phyloP scores from a whole-genome alignment of 495 filamentous ascomycete genomes.

The Aspergillus carlsbadensis region DNA sequence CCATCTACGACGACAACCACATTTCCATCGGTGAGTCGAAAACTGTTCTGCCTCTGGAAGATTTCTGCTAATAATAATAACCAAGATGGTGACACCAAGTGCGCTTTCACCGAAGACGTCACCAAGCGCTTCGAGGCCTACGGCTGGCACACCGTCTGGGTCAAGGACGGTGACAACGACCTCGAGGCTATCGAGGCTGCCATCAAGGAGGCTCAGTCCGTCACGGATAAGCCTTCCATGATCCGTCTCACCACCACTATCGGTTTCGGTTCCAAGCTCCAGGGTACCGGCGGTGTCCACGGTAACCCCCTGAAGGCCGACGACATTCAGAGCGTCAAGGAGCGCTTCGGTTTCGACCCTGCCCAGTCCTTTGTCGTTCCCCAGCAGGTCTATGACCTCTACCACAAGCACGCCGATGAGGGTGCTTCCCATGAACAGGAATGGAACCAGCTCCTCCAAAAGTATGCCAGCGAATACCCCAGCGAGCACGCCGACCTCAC shows the following conservation, averaged over 20 bases:
- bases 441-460: constrained; percentile 91
- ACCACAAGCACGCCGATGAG: constrained; percentile 73
- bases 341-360: constrained; percentile 93
- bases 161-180: constrained; percentile 89
- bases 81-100: constrained; percentile 88
- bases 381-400: constrained; percentile 90
- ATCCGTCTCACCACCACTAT: constrained; percentile 99
- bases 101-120: constrained; percentile 97
- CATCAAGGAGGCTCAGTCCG: constrained; percentile 77
- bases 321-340: constrained; percentile 88
- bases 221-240: constrained; percentile 93
- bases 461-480: constrained; percentile 77
- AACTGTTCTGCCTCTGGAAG: not conserved
- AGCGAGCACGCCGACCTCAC: constrained; percentile 73
- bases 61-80: not conserved
- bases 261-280: constrained; percentile 89
- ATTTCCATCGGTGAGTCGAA: constrained; percentile 77
- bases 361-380: constrained; percentile 91
- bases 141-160: constrained; percentile 89
- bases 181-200: constrained; percentile 85
- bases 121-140: constrained; percentile 94
- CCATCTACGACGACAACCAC: constrained; percentile 97
- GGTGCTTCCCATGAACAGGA: constrained; percentile 90
- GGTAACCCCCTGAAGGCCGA: constrained; percentile 92
- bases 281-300: constrained; percentile 94